Percentiles rank a stretch among this genome's conserved stretches.
Conservation (phyloP, 352 stramenopile genomes). For the Stramenopiles sp. region DNA sequence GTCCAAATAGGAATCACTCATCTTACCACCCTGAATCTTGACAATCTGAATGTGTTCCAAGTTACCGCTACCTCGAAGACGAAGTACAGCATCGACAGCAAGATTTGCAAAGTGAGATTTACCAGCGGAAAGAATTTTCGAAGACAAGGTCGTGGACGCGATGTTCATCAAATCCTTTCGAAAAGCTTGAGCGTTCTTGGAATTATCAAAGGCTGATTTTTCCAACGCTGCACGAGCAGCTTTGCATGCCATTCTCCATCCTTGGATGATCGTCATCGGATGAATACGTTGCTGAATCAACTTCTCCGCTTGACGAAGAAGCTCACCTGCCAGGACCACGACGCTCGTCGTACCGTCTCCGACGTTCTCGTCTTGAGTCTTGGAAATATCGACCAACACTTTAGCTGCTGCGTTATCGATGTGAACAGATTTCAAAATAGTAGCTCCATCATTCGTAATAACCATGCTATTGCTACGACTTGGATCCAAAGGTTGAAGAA, state of each 20-base stretch:
- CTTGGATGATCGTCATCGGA: constrained; percentile 93
- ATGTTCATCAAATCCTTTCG: constrained; percentile 88
- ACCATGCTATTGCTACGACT: constrained; percentile 22
- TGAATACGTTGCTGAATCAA: constrained; percentile 86
- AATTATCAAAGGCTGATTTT: constrained; percentile 51
- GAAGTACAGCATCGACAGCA: constrained; percentile 83
- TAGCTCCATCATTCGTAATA: constrained; percentile 97
- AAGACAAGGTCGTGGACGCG: constrained; percentile 86
- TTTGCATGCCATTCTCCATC: constrained; percentile 78
- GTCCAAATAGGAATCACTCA: constrained; percentile 92
- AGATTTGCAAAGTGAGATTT: constrained; percentile 94
- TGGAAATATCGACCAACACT: constrained; percentile 94
- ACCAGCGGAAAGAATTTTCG: constrained; percentile 92
- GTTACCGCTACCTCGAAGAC: constrained; percentile 78
- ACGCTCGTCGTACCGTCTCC: constrained; percentile 94
- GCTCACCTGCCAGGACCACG: constrained; percentile 83
- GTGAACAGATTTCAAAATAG: constrained; percentile 88
- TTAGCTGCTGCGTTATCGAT: constrained; percentile 97
- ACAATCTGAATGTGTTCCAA: constrained; percentile 97
- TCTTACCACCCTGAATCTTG: constrained; percentile 84
- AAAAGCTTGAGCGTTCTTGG: constrained; percentile 54
- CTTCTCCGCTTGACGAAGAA: constrained; percentile 88
- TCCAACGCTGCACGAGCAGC: constrained; percentile 71
- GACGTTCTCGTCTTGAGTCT: constrained; percentile 95
- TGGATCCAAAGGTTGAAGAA: constrained; percentile 73